Evolutionary conservation across 2,329 filamentous ascomycete species (phyloP), one percentile per base, ranked within the genome.

Genomic region (Mollisiaceae sp.): DNA sequence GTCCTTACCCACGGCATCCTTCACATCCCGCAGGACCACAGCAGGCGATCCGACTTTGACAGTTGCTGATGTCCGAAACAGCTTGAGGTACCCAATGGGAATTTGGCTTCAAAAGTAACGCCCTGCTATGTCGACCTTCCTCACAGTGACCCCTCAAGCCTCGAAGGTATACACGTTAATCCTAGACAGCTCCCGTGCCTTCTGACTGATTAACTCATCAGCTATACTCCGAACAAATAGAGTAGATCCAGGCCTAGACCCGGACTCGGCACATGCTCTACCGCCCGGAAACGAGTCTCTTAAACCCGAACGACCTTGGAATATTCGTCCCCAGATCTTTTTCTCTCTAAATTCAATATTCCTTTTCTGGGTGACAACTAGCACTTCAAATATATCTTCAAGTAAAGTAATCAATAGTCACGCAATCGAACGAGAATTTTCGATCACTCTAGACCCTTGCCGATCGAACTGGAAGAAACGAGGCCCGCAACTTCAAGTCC

Each of bases 341-440:
- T 69, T 68, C 68, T 60, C 62, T 72, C 67, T 66, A 66, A 63
- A 67, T 71, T 68, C 59, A 63, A 67, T 45, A 41, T 54, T 65
- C 56, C 18, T 15, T 59, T 43, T 43, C 24, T 54, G 36, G 58
- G 24, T 35, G 45, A 15, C 35, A 24, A 36, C 58, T 66, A 52
- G 55, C 58, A 65, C 61, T 50, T 8, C 27, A 20, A 54, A 52
- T 52, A 59, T 67, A 64, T 67, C 69, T 65, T 41, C 43, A 56
- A 22, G 38, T 45, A 64, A 59, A 65, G 45, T 52, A 62, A 60
- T 45, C 24, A 59, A 20, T 20, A 15, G 4, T 20, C n/a, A 5
- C 2, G 36, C 18, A 11, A 41, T 24, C 57, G 20, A 50, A 61
- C 41, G 18, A 64, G 47, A 52, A 22, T 57, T 60, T 62, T 54